Base-by-base conservation (phyloP, 2,329 filamentous ascomycete species). In the Sporothrix dimorphospora region DNA sequence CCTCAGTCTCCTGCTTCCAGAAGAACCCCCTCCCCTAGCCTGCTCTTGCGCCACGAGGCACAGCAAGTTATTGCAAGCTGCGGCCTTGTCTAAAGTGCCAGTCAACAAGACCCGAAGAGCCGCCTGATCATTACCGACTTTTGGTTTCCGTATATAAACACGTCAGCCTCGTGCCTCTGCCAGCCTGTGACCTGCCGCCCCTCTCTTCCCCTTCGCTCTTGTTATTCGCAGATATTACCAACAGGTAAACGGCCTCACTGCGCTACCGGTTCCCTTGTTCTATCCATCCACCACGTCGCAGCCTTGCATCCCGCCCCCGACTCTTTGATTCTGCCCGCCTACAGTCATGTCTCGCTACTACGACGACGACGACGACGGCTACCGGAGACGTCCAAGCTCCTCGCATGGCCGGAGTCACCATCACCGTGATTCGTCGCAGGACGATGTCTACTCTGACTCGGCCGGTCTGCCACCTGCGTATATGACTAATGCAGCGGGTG, bases 331-430 rank as follows among this genome's bases (percentile, higher is more conserved):
- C 19, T 3, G 1, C 12, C 16, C 12, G 12, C n/a, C 24, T 42
- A 27, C 3, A 11, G 8, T 24, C 12, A 72, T 75, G 76, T 67
- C 73, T 79, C 59, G 78, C 82, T 68, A 80, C 81, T 1, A 76
- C 79, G 73, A 77, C 78, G 73, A 81, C 78, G 19, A 81, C 79
- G 21, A 82, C 80, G 75, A 73, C 19, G 47, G 47, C 81, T 12
- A 61, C 14, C 72, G 71, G 42, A 45, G 49, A n/a, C 72, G 55
- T n/a, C 72, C 79, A 16, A 70, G 71, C 49, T 71, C 70, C 1
- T 72, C 74, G 4, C 74, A 55, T 19, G 34, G 47, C 42, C 27
- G 53, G 8, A 70, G 71, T 19, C 71, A 65, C 27, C 67, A 59
- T 40, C 66, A 27, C 67, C 61, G 71, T 40, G 66, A 47, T 12